Base-by-base conservation (phyloP, 257 asterid genomes). In the Nicotiana knightiana region DNA sequence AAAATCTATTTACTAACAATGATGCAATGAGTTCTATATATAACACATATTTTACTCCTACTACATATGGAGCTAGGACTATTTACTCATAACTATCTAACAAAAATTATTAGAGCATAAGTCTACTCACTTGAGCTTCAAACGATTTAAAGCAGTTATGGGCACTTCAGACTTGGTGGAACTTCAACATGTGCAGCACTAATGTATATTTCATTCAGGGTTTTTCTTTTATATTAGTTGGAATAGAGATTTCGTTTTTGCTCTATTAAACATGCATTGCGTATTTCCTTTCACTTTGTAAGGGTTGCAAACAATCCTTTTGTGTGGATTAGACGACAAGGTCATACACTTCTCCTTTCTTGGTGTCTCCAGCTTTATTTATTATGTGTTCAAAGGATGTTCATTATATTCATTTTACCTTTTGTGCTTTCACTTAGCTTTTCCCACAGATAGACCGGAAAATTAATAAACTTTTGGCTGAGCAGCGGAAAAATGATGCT, bases 401-500 rank as follows among this genome's bases (percentile, higher is more conserved):
- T 71, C 57, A 46, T 46, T 46, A 28, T 71, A 43, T 24, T 21
- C 61, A 35, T 16, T 71, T 71, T 58, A 24, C 62, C 16, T 13
- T 75, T 68, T 79, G 75, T 85, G 97, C 91, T 90, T 93, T 90
- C 90, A 51, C 92, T 93, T 85, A 93, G 85, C 90, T 81, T 85
- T 83, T 81, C 92, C 75, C 81, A 93, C 98, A 89, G 91, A 96
- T 91, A 79, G 97, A 96, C 83, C 95, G 91, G 92, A 89, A 89
- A 89, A 96, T 96, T 86, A 93, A 89, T 86, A 95, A 94, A 88
- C 92, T 96, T 79, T 91, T 94, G 82, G 88, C 97, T 80, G 99
- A 96, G 92, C 98, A 96, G 88, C 97, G 94, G 90, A 96, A 93
- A 85, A 96, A 89, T 85, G 99, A 96, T 83, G 98, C 99, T 88